These are phyloP conservation scores for Aspergillus sparsus DNA, from an alignment of 495 filamentous ascomycete species.

Conservation along the genomic window DNA sequence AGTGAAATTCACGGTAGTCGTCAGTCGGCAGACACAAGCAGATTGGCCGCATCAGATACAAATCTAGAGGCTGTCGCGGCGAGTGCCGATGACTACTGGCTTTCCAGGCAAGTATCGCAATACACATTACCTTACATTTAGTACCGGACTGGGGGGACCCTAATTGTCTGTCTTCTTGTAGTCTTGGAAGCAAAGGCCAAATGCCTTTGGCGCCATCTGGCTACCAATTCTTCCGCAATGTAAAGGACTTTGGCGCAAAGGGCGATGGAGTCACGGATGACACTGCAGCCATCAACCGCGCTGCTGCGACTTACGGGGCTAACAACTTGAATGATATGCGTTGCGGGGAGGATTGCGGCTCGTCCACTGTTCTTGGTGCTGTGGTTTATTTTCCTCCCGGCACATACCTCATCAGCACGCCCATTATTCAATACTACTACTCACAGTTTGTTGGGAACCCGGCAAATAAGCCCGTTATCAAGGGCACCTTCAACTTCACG, in stretches of 20 bases:
- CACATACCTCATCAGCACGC: constrained; percentile 59
- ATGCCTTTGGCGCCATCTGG: constrained; percentile 2
- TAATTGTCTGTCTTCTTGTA: too few relatives aligned
- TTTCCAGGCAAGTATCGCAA: too few relatives aligned
- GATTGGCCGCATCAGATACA: too few relatives aligned
- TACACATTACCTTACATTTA: background rate
- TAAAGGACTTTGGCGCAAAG: constrained; percentile 9
- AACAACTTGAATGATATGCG: constrained; percentile 35
- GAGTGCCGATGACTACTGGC: too few relatives aligned
- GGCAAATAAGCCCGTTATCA: constrained; percentile 3
- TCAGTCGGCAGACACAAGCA: too few relatives aligned
- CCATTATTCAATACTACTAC: constrained; percentile 65
- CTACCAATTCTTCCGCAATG: constrained; percentile 12
- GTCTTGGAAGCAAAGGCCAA: too few relatives aligned
- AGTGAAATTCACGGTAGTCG: too few relatives aligned
- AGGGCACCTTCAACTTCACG: constrained; percentile 30
- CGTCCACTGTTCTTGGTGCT: constrained; percentile 47
- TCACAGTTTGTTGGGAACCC: constrained; percentile 62
- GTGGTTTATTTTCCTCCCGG: constrained; percentile 61
- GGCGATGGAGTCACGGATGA: constrained; percentile 55
- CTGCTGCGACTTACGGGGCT: constrained; percentile 31
- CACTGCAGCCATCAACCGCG: constrained; percentile 54
- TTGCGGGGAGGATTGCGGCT: constrained; percentile 54
- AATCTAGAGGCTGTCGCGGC: too few relatives aligned
- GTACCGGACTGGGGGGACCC: too few relatives aligned